phyloP scores from a whole-genome alignment of 1,284 basidiomycete species.

The Spongispora temasekensis region DNA sequence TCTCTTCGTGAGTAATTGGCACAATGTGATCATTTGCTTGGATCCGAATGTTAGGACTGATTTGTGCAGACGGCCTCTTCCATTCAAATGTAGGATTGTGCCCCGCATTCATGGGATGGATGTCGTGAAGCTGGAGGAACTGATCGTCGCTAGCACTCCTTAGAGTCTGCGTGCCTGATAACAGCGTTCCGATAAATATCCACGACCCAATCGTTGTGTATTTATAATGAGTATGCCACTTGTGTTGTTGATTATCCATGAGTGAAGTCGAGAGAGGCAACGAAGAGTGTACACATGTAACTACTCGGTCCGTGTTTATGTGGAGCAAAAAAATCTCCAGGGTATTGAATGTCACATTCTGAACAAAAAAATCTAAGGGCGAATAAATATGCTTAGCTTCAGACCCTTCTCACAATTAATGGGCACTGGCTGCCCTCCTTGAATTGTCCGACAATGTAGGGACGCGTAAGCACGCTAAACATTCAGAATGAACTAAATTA shows the following conservation, averaged over 20 bases:
- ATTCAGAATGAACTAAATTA: not conserved
- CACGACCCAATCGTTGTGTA: too few species aligned
- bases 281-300: not conserved
- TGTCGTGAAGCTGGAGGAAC: constrained; percentile 4
- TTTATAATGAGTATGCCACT: too few species aligned
- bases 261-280: too few species aligned
- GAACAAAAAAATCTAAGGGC: not conserved
- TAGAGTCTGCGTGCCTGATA: not conserved
- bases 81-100: constrained; percentile 20
- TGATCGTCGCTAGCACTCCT: constrained; percentile 7
- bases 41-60: not conserved
- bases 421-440: constrained; percentile 71
- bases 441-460: constrained; percentile 61
- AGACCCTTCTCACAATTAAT: constrained; percentile 45
- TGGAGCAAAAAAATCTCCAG: not conserved
- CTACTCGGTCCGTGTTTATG: not conserved
- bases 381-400: constrained; percentile 3
- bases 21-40: not conserved
- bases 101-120: constrained; percentile 17
- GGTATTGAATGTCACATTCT: not conserved
- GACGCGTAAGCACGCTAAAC: constrained; percentile 67
- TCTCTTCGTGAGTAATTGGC: constrained; percentile 7
- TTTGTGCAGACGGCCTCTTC: constrained; percentile 12
- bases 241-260: too few species aligned
- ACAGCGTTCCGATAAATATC: too few species aligned